Percentiles rank a stretch among this genome's conserved stretches.
These are phyloP conservation scores for Cladosporium sp. DNA, from an alignment of 2,329 filamentous ascomycete species.

Conservation along the genomic window DNA sequence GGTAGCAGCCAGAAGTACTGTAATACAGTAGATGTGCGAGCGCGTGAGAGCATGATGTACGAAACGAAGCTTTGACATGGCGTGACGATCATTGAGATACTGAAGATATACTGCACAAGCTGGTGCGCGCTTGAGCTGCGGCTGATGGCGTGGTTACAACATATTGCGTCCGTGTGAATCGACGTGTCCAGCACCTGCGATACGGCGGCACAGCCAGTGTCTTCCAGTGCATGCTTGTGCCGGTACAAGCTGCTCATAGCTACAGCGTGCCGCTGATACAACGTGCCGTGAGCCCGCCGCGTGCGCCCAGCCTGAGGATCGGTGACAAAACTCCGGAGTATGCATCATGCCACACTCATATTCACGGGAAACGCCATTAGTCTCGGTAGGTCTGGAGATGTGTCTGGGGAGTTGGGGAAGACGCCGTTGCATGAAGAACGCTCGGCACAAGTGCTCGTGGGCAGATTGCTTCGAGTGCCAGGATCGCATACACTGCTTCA, in stretches of 20 bases:
- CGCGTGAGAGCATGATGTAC: not conserved
- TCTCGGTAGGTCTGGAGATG: not conserved
- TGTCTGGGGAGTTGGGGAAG: constrained; percentile 1
- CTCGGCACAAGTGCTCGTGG: constrained; percentile 1
- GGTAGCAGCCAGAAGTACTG: not conserved
- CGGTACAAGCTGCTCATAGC: not conserved
- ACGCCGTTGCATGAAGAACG: constrained; percentile 2
- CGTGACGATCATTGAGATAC: not conserved
- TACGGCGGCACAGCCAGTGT: not conserved
- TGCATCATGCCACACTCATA: constrained; percentile 4
- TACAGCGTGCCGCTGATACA: not conserved
- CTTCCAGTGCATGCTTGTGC: not conserved
- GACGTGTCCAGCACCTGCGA: not conserved
- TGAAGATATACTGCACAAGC: not conserved
- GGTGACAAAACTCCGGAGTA: not conserved
- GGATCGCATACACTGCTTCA: not conserved
- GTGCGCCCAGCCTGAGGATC: not conserved
- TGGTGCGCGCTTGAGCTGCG: not conserved
- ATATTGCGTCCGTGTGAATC: not conserved
- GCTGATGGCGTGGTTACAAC: not conserved
- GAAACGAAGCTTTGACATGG: not conserved
- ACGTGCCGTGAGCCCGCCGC: not conserved
- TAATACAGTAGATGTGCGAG: not conserved
- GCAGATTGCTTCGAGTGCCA: not conserved
- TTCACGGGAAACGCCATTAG: not conserved